Evolutionary conservation across 2,329 filamentous ascomycete species (phyloP), one percentile per base, ranked within the genome.

Genomic region (Decorospora gaudefroyi): DNA sequence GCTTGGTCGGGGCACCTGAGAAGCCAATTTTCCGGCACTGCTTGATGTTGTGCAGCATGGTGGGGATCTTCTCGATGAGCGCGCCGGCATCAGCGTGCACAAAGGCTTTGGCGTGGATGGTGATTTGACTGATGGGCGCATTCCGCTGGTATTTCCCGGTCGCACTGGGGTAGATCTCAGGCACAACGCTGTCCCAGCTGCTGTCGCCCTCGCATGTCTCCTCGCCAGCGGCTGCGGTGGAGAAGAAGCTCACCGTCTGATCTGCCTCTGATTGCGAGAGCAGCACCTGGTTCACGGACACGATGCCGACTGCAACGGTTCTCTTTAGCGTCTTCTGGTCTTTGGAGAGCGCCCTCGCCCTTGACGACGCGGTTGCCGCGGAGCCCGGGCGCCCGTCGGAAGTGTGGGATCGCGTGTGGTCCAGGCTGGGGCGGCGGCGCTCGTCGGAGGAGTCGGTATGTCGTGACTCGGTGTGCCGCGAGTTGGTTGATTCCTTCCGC

Each of bases 21-120:
- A 99, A 97, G 2, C 91, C 93, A 69, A 97, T 91, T 67, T 93
- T 93, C 60, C 79, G 86, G 0, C 91, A 95, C 68, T 87, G 87
- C 44, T 79, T 79, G 47, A 97, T 82, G 37, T 87, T 85, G 36
- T 95, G 86, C 10, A 99, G 81, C 10, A 95, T 74, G 0, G 92
- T 97, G 0, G 93, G 93, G 3, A 90, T 96, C 33, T 86, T 84
- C 62, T 87, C 89, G 63, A 97, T 87, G 27, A 99, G 79, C 0
- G 74, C 76, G 54, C 95, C 90, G 1, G 90, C 84, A 59, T 97
- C 90, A 1, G 82, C 77, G 58, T 87, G 81, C 23, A 83, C 80
- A 67, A 96, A 96, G 1, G 87, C 80, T 57, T 86, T 87, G 10
- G 96, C 74, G 48, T 88, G 86, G 1, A 96, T 75, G 55, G 92